Evolutionary conservation across 352 stramenopile species (phyloP), one percentile per base, ranked within the genome.

Genomic region (Globisporangium mamillatum): DNA sequence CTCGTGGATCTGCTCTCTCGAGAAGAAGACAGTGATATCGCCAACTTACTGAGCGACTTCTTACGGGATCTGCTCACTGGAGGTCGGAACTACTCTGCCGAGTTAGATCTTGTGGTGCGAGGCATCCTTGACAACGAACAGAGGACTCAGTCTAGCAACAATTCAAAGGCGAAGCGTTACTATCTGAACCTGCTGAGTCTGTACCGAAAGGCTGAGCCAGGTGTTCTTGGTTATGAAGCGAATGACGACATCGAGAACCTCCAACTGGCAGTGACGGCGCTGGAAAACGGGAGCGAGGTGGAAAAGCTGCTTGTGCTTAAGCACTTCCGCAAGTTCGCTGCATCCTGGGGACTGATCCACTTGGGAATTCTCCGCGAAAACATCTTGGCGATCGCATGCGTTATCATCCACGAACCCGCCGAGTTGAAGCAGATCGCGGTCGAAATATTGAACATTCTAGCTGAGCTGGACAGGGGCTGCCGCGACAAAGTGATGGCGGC

Each of bases 101-200:
- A 66, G 24, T 3, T 66, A 9, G 48, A 59, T 18, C 34, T 66
- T 10, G 61, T 66, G 20, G 61, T 66, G 22, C 61, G 48, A 32
- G 61, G 61, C 20, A n/a, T 58, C 16, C 61, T 66, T 10, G 61
- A 66, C 16, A 57, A 38, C 6, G 48, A 66, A 52, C 9, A 36
- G 25, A 16, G 20, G 41, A 8, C 41, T 8, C 41, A 48, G 41
- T 48, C 4, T 48, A 5, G 41, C 4, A 6, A 48, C 5, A n/a
- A 8, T 0, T 6, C 34, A 4, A 59, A 38, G 10, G 10, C 53
- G 14, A 59, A 32, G 27, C 25, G 54, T 1, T 41, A 60, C 54
- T 41, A 60, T 4, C 8, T 60, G 25, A 60, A 60, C 6, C 25
- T 60, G 25, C 27, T 60, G 54, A 60, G 54, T 41, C 1, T 60